These are phyloP conservation scores for Calonectria ilicicola DNA, from an alignment of 2,329 filamentous ascomycete species.

Conservation along the genomic window DNA sequence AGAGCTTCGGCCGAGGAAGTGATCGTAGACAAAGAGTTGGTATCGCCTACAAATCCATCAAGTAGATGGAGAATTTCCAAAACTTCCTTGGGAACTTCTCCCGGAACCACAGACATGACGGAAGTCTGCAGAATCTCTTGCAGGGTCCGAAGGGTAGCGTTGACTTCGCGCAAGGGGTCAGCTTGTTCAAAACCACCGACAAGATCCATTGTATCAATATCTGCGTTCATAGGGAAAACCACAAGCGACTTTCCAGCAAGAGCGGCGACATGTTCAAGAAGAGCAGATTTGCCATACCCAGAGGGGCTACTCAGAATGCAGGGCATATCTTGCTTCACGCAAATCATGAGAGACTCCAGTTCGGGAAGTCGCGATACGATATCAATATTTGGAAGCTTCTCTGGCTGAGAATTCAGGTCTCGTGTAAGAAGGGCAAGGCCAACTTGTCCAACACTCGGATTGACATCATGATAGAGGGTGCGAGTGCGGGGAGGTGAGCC, in stretches of 20 bases:
- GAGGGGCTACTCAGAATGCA: slow-evolving; percentile 89
- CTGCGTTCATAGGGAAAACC: slow-evolving; percentile 90
- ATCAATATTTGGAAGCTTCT: slow-evolving; percentile 63
- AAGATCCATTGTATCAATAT: slow-evolving; percentile 96
- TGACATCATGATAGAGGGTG: slow-evolving; percentile 80
- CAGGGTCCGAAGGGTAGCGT: slow-evolving; percentile 64
- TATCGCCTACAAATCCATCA: slow-evolving; percentile 54
- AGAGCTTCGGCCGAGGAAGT: slow-evolving; percentile 54
- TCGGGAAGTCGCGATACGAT: slow-evolving; percentile 72
- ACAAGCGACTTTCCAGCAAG: slow-evolving; percentile 80
- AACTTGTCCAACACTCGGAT: slow-evolving; percentile 76
- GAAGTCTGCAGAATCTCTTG: slow-evolving; percentile 63
- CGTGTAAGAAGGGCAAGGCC: slow-evolving; percentile 80
- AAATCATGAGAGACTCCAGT: slow-evolving; percentile 88
- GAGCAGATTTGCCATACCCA: slow-evolving; percentile 86
- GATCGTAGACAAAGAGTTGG: slow-evolving; percentile 52
- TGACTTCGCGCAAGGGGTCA: slow-evolving; percentile 81
- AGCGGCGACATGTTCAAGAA: slow-evolving; percentile 85
- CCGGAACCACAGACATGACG: slow-evolving; percentile 61
- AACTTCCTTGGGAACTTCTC: slow-evolving; percentile 58
- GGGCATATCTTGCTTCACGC: slow-evolving; percentile 87
- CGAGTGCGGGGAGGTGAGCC: slow-evolving; percentile 63
- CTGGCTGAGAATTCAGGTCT: slow-evolving; percentile 64
- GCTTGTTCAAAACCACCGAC: slow-evolving; percentile 97
- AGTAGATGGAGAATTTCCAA: slow-evolving; percentile 65